These are phyloP conservation scores for Microcos paniculata DNA, from an alignment of 345 rosid species.

Conservation along the genomic window DNA sequence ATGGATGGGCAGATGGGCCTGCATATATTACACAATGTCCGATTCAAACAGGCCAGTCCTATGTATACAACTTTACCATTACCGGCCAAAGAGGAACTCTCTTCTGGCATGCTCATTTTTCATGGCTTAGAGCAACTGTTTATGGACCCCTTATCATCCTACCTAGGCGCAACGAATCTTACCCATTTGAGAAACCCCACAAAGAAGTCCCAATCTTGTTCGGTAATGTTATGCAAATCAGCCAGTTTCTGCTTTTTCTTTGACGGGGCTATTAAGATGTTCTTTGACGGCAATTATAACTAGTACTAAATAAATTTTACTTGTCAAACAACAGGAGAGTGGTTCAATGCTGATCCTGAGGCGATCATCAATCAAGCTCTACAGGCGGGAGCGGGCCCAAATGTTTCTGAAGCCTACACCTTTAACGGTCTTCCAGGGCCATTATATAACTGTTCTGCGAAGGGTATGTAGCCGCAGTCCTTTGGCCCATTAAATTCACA, in stretches of 20 bases:
- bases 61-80: conserved; percentile 68
- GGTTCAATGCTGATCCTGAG: conserved; percentile 71
- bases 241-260: not conserved
- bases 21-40: conserved; percentile 76
- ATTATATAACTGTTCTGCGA: conserved; percentile 65
- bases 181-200: conserved; percentile 70
- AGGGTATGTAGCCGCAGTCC: conserved; percentile 29
- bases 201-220: conserved; percentile 64
- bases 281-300: not conserved
- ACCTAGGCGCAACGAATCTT: conserved; percentile 49
- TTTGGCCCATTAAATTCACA: not conserved
- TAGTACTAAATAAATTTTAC: not conserved
- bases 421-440: conserved; percentile 84
- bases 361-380: conserved; percentile 63
- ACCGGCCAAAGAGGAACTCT: conserved; percentile 77
- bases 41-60: conserved; percentile 58
- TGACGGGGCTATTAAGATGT: not conserved
- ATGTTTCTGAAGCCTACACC: conserved; percentile 74
- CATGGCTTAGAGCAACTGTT: conserved; percentile 72
- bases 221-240: conserved; percentile 37
- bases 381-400: conserved; percentile 65
- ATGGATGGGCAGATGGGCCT: conserved; percentile 89
- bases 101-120: conserved; percentile 73
- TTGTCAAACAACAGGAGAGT: conserved; percentile 48
- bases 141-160: conserved; percentile 74